These are phyloP conservation scores for Komagataella populi DNA, from an alignment of 805 yeast genomes.

Conservation along the genomic window DNA sequence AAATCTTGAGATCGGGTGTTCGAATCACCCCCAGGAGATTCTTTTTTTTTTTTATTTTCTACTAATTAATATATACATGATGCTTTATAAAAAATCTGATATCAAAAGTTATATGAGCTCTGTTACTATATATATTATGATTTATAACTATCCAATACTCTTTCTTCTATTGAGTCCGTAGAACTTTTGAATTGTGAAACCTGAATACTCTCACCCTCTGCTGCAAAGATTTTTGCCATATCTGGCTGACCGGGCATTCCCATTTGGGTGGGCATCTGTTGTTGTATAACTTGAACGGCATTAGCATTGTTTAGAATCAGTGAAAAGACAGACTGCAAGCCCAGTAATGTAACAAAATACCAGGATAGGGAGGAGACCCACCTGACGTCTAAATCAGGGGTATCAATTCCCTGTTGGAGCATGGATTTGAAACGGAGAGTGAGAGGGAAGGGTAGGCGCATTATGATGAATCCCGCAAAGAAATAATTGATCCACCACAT, in stretches of 20 bases:
- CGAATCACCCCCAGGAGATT: constrained; percentile 7
- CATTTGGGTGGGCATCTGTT: constrained; percentile 13
- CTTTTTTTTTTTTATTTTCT: constrained; percentile 2
- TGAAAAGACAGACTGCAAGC: constrained; percentile 68
- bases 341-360: constrained; percentile 84
- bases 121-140: not conserved
- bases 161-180: constrained; percentile 46
- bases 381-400: constrained; percentile 75
- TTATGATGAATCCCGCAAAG: constrained; percentile 81
- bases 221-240: constrained; percentile 45
- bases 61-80: too few species aligned
- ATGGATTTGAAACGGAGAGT: constrained; percentile 83
- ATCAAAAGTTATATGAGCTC: not conserved
- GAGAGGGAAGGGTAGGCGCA: constrained; percentile 84
- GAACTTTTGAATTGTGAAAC: constrained; percentile 43
- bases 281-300: constrained; percentile 21
- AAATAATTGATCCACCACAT: constrained; percentile 96
- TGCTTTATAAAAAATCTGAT: too few species aligned
- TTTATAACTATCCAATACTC: constrained; percentile 21
- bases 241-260: constrained; percentile 47
- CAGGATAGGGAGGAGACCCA: constrained; percentile 93
- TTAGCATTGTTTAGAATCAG: constrained; percentile 41
- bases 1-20: constrained; percentile 13
- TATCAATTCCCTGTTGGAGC: constrained; percentile 79
- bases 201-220: constrained; percentile 59